phyloP scores from a whole-genome alignment of 192 early-diverging fungal species.

The Allomyces macrogynus region DNA sequence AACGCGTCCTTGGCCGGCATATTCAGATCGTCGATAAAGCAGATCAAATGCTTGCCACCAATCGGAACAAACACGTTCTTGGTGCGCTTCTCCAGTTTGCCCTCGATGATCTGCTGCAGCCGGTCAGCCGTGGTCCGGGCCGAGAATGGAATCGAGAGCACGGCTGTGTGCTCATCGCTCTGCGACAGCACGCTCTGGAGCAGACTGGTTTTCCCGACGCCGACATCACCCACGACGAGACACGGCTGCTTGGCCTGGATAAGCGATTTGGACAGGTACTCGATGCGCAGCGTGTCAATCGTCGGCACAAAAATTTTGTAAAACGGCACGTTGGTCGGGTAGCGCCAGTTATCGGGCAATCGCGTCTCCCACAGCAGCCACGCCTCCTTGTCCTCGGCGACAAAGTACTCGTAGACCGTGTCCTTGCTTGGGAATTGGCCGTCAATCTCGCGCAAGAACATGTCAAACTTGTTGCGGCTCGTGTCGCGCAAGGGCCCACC shows the following conservation, averaged over 20 bases:
- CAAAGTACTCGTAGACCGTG: conserved; percentile 78
- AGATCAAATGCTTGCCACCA: conserved; percentile 80
- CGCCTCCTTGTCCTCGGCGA: conserved; percentile 50
- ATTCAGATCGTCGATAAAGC: conserved; percentile 99
- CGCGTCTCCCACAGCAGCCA: conserved; percentile 75
- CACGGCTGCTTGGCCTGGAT: conserved; percentile 84
- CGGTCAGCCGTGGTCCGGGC: conserved; percentile 90
- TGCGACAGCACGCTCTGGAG: conserved; percentile 95
- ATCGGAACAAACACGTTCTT: conserved; percentile 67
- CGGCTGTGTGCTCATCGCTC: conserved; percentile 79
- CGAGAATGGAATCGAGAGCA: conserved; percentile 95
- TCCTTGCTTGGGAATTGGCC: conserved; percentile 7
- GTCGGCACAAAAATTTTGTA: conserved; percentile 95
- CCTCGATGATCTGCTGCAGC: conserved; percentile 87
- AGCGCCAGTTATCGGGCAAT: conserved; percentile 85
- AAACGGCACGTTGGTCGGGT: conserved; percentile 33
- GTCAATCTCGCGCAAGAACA: conserved; percentile 62
- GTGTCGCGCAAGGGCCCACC: conserved; percentile 95
- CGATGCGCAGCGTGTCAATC: conserved; percentile 89
- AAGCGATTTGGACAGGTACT: conserved; percentile 85
- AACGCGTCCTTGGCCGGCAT: conserved; percentile 89
- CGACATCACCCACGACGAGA: conserved; percentile 92
- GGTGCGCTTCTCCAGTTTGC: conserved; percentile 89
- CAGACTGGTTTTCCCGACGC: conserved; percentile 72
- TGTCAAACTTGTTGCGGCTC: conserved; percentile 42